Evolutionary conservation across 1,284 basidiomycete genomes (phyloP).

Genomic region (Phlebopus sp.): DNA sequence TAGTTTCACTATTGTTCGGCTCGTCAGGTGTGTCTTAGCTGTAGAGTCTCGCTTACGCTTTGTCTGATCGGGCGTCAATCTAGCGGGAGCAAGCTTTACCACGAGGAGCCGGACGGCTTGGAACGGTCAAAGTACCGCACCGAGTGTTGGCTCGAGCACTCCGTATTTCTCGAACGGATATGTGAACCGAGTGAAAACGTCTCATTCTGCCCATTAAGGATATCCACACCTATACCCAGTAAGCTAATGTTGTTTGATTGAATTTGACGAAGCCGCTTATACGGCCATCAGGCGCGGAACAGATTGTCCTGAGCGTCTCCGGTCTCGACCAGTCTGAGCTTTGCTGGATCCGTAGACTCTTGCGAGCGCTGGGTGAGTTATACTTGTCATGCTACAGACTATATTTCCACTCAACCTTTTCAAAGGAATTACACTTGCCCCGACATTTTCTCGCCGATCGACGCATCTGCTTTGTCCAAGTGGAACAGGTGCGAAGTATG

Average conservation of each 20-base stretch:
- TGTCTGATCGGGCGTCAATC: background rate
- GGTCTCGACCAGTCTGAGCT: constrained; percentile 66
- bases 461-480: constrained; percentile 76
- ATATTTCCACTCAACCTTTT: background rate
- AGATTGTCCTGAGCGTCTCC: constrained; percentile 60
- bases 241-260: constrained; percentile 12
- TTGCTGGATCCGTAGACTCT: constrained; percentile 57
- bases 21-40: constrained; percentile 55
- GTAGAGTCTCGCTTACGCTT: background rate
- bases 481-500: constrained; percentile 62
- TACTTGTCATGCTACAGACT: constrained; percentile 2
- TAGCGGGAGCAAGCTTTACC: constrained; percentile 63
- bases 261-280: constrained; percentile 4
- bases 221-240: constrained; percentile 54
- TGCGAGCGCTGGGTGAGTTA: constrained; percentile 59
- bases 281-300: constrained; percentile 44
- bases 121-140: constrained; percentile 61
- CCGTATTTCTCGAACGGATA: constrained; percentile 64
- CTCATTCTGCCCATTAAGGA: constrained; percentile 56
- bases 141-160: constrained; percentile 81
- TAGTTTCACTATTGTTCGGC: constrained; percentile 64
- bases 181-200: constrained; percentile 59
- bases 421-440: constrained; percentile 53
- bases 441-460: constrained; percentile 56
- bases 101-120: constrained; percentile 44